phyloP scores from a whole-genome alignment of 2,329 filamentous ascomycete species.

The Ophiostoma ulmi region DNA sequence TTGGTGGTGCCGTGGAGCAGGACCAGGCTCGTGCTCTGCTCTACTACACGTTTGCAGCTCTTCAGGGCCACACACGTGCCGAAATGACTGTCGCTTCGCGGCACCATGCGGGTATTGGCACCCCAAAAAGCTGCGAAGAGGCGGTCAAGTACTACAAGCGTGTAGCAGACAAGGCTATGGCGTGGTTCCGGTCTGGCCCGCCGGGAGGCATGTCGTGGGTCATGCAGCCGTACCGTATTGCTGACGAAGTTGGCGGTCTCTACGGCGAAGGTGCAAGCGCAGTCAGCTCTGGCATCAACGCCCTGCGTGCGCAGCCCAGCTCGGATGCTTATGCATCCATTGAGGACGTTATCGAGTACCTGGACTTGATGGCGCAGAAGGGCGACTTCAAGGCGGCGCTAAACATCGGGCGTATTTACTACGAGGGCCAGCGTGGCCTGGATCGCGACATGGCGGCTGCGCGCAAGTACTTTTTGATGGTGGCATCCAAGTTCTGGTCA shows the following conservation, averaged over 20 bases:
- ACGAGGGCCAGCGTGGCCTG: conserved; percentile 74
- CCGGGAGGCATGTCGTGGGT: conserved; percentile 78
- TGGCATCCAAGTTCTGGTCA: conserved; percentile 76
- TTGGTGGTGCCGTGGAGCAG: conserved; percentile 71
- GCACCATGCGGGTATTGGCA: conserved; percentile 78
- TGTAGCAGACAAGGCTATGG: conserved; percentile 88
- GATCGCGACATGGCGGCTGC: conserved; percentile 68
- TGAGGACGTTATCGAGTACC: conserved; percentile 90
- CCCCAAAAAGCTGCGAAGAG: conserved; percentile 77
- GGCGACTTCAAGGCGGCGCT: conserved; percentile 84
- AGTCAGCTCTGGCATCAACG: conserved; percentile 78
- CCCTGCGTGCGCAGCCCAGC: conserved; percentile 64
- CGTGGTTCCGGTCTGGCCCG: conserved; percentile 81
- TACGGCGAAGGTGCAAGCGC: conserved; percentile 94
- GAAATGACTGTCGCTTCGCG: conserved; percentile 93
- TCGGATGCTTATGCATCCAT: conserved; percentile 80
- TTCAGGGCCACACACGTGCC: conserved; percentile 73
- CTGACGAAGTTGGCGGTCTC: conserved; percentile 84
- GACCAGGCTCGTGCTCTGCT: conserved; percentile 89
- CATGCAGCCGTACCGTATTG: conserved; percentile 74
- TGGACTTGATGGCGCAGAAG: conserved; percentile 84
- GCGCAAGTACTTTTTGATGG: conserved; percentile 72
- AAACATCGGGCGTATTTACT: conserved; percentile 78
- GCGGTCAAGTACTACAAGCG: conserved; percentile 85
- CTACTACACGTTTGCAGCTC: conserved; percentile 90